Base-by-base conservation (phyloP, 495 filamentous ascomycete species). In the Podospora australis region DNA sequence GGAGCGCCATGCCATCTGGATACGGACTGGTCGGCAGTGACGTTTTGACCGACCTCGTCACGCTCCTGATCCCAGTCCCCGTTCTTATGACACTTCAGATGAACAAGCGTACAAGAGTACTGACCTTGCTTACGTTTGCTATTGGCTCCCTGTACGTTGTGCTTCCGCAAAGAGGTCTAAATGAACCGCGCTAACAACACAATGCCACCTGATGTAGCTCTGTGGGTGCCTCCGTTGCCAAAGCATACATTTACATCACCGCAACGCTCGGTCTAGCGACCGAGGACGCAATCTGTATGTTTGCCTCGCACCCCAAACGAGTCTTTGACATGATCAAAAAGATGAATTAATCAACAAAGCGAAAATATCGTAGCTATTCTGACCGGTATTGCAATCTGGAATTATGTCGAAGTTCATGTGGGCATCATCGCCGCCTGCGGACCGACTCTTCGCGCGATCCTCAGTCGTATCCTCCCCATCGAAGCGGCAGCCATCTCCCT, bases 391-490 rank as follows among this genome's bases (percentile, higher is more conserved):
- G 50, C 34, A 1, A 49, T 57, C 29, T 57, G 54, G 54, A 60
- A 57, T 11, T 22, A 54, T 2, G 44, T 45, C n/a, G 54, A 60
- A 34, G 50, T 52, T 19, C 39, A 60, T 34, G 35, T 60, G 4
- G 54, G 57, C 25, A 60, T 60, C 19, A 23, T 57, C 6, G 57
- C 57, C 19, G 50, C 50, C 23, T 57, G 42, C 14, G 54, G 54
- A 0, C 54, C 54, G 8, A 50, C 39, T 1, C 49, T 52, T 6
- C 53, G 53, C 8, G 19, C 26, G 1, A 47, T 55, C 9, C 42
- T 55, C 19, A 23, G 41, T 19, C 49, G 25, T 9, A 22, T 48
- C 25, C 8, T 52, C 14, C 49, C 53, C 7, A 46, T 36, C 25
- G 42, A 47, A 17, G 38, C 38, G 6, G 9, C 50, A 0, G 23